phyloP scores from a whole-genome alignment of 352 stramenopile genomes.

The Phytophthora agathidicida region DNA sequence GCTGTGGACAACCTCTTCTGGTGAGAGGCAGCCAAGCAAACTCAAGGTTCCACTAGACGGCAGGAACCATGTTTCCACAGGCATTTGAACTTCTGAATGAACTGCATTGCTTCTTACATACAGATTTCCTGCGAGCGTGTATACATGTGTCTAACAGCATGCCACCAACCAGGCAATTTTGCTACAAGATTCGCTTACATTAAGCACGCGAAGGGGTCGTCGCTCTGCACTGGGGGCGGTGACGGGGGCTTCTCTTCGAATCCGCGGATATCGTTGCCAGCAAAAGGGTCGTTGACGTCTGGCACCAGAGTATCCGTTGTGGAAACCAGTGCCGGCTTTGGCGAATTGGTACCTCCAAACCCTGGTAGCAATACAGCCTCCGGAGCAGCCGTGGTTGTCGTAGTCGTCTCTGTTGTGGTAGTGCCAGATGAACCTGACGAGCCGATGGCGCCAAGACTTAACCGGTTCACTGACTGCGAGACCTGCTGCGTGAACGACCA shows the following conservation, averaged over 20 bases:
- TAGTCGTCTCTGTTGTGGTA: constrained; percentile 13
- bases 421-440: constrained; percentile 25
- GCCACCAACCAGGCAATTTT: constrained; percentile 10
- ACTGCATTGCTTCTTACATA: constrained; percentile 34
- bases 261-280: constrained; percentile 66
- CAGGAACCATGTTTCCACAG: neutral
- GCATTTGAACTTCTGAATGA: constrained; percentile 25
- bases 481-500: constrained; percentile 42
- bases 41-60: neutral
- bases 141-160: constrained; percentile 27
- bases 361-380: constrained; percentile 24
- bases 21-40: constrained; percentile 31
- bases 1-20: constrained; percentile 70
- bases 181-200: constrained; percentile 34
- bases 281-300: constrained; percentile 59
- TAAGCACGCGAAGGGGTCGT: constrained; percentile 73
- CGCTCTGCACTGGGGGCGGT: constrained; percentile 41
- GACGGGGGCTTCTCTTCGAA: constrained; percentile 46
- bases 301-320: constrained; percentile 25
- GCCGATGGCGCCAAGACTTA: constrained; percentile 33
- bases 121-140: constrained; percentile 16
- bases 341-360: constrained; percentile 13
- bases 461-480: constrained; percentile 31
- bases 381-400: constrained; percentile 5
- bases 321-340: constrained; percentile 6